These are phyloP conservation scores for Bothriochloa decipiens DNA, from an alignment of 176 grass and related monocot species.

Conservation along the genomic window DNA sequence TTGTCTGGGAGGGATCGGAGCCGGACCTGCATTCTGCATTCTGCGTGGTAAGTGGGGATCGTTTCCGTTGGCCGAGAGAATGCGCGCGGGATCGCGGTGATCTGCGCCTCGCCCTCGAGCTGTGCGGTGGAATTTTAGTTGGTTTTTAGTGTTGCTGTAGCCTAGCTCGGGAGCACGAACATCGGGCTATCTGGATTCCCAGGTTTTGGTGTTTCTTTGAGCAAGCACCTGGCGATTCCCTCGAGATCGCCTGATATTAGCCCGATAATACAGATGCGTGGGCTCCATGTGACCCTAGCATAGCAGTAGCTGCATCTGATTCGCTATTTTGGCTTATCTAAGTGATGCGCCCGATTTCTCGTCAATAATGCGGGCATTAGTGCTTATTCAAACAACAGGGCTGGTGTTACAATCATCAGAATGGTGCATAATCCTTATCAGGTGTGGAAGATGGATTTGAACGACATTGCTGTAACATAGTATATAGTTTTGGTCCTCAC, in stretches of 20 bases:
- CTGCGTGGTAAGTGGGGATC: not conserved
- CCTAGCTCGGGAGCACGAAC: not conserved
- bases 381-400: not conserved
- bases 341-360: not conserved
- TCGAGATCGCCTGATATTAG: constrained; percentile 24
- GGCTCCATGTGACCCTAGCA: not conserved
- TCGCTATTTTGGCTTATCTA: not conserved
- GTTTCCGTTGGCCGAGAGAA: not conserved
- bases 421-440: not conserved
- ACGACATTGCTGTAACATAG: not conserved
- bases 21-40: constrained; percentile 26
- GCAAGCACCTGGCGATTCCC: not conserved
- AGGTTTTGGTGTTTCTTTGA: not conserved
- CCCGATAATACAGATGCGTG: not conserved
- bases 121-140: constrained; percentile 1
- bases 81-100: constrained; percentile 9
- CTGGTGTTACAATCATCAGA: not conserved
- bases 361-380: not conserved
- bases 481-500: not conserved
- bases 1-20: not conserved
- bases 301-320: not conserved
- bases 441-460: not conserved
- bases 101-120: not conserved
- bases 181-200: not conserved
- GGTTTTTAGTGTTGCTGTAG: not conserved